Evolutionary conservation across 2,329 filamentous ascomycete species (phyloP).

Genomic region (Verticillium dahliae): DNA sequence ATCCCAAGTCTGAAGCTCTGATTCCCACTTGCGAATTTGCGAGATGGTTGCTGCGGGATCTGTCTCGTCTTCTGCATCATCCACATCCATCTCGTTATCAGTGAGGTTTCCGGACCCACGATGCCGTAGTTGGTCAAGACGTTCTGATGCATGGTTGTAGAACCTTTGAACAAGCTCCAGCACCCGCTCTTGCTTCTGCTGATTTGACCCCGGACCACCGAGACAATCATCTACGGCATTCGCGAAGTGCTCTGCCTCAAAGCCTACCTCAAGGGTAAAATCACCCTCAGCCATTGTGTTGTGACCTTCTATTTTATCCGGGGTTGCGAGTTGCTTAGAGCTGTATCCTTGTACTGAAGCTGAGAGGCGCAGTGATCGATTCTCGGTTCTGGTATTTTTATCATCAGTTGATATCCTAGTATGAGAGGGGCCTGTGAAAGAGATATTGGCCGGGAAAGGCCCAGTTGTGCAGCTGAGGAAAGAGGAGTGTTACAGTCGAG

Average conservation of each 20-base stretch:
- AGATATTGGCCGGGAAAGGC: no score
- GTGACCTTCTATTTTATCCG: not conserved
- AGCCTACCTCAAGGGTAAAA: not conserved
- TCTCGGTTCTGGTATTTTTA: no score
- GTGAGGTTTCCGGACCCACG: slow-evolving; percentile 28
- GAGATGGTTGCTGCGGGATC: slow-evolving; percentile 12
- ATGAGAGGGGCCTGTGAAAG: no score
- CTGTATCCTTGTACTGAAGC: not conserved
- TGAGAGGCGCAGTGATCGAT: not conserved
- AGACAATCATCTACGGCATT: slow-evolving; percentile 73
- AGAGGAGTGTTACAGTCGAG: no score
- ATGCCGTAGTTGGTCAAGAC: slow-evolving; percentile 34
- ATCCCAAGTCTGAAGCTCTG: slow-evolving; percentile 88
- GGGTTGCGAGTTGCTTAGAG: not conserved
- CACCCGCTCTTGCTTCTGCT: slow-evolving; percentile 58
- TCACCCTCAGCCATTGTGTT: not conserved
- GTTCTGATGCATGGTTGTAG: slow-evolving; percentile 46
- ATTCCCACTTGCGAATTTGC: slow-evolving; percentile 55
- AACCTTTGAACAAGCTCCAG: slow-evolving; percentile 63
- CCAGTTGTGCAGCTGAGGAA: no score
- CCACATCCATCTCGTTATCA: slow-evolving; percentile 49
- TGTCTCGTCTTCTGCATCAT: slow-evolving; percentile 35
- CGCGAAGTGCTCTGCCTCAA: slow-evolving; percentile 83
- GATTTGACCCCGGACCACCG: slow-evolving; percentile 34
- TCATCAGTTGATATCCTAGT: no score